Evolutionary conservation across 208 protist species (phyloP).

Genomic region (Leishmania arabica): DNA sequence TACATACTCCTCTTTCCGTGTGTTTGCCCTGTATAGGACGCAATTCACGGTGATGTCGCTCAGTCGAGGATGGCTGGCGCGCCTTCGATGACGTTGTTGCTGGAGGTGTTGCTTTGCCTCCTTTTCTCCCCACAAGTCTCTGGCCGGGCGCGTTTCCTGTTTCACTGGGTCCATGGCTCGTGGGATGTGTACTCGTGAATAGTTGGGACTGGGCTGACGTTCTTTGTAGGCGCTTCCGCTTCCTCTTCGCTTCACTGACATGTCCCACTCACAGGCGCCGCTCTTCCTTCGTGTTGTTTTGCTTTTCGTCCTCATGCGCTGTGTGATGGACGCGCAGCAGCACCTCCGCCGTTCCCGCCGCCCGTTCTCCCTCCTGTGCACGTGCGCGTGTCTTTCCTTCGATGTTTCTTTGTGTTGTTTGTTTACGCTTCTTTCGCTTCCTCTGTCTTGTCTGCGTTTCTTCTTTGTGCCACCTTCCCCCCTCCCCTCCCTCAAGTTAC

Average conservation of each 20-base stretch:
- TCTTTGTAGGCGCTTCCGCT: neutral
- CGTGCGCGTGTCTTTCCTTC: neutral
- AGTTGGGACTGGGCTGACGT: neutral
- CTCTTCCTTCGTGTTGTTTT: neutral
- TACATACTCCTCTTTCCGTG: neutral
- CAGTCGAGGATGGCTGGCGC: neutral
- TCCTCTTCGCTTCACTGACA: neutral
- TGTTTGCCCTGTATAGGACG: neutral
- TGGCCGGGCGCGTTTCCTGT: neutral
- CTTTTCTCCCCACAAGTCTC: neutral
- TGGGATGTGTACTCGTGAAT: neutral
- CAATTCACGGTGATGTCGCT: neutral
- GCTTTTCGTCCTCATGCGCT: neutral
- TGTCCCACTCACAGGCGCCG: neutral
- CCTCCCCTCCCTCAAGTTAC: neutral
- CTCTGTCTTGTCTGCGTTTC: neutral
- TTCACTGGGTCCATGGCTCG: neutral
- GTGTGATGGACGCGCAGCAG: neutral
- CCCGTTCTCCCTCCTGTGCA: neutral
- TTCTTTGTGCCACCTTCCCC: neutral
- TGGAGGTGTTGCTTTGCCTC: neutral
- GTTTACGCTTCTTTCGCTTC: neutral
- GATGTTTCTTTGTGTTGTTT: neutral
- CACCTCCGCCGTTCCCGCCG: neutral
- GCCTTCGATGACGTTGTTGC: neutral